A percentile compares a stretch with the other conserved stretches of the same genome.
These are phyloP conservation scores for Leucoagaricus sp. DNA, from an alignment of 1,284 basidiomycete genomes.

Conservation along the genomic window DNA sequence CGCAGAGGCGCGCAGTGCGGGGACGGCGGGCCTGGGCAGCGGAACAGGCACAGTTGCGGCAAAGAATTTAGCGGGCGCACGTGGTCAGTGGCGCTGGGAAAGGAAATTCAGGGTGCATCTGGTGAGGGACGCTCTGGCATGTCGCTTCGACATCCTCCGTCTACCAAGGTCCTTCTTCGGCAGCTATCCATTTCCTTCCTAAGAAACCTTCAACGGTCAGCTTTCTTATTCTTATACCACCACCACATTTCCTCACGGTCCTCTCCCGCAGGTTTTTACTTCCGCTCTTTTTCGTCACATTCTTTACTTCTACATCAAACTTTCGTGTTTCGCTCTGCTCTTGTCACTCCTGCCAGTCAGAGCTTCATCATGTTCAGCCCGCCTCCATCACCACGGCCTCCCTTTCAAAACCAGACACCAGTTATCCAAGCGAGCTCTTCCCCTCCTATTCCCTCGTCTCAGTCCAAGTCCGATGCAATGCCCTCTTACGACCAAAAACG, in stretches of 20 bases:
- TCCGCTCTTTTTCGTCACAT: constrained; percentile 12
- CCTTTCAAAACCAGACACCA: background rate
- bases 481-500: constrained; percentile 33
- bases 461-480: constrained; percentile 1
- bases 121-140: background rate
- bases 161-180: background rate
- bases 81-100: constrained; percentile 4
- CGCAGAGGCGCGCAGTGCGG: background rate
- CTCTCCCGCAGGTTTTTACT: background rate
- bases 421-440: background rate
- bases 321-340: background rate
- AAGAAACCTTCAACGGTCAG: background rate
- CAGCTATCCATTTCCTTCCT: background rate
- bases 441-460: background rate
- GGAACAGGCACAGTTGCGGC: background rate
- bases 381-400: constrained; percentile 18
- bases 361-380: constrained; percentile 19
- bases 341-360: constrained; percentile 1
- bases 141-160: constrained; percentile 4
- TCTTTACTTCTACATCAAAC: constrained; percentile 9
- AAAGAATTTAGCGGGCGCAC: background rate
- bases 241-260: background rate
- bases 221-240: constrained; percentile 4
- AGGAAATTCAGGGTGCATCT: constrained; percentile 4
- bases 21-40: background rate